Percentiles rank a stretch among this genome's conserved stretches.
These are phyloP conservation scores for Penicillium bovifimosum DNA, from an alignment of 495 filamentous ascomycete species.

Conservation along the genomic window DNA sequence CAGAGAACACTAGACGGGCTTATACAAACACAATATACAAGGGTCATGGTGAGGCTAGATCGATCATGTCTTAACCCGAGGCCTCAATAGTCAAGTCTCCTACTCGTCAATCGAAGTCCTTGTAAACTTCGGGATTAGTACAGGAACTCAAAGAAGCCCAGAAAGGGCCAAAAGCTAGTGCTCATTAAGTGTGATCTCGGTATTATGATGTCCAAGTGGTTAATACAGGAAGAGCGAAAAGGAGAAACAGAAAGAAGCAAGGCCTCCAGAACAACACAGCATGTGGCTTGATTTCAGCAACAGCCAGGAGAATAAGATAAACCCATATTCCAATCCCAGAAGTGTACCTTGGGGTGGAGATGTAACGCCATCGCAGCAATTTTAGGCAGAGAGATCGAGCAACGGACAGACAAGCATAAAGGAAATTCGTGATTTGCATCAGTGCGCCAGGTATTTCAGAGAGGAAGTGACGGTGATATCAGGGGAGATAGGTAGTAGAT, in stretches of 20 bases:
- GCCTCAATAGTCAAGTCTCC: too few species aligned
- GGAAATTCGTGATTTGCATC: conserved; percentile 37
- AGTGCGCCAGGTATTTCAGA: conserved; percentile 16
- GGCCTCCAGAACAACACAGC: neutral
- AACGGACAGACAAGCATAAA: conserved; percentile 13
- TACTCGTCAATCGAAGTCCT: too few species aligned
- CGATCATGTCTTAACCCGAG: too few species aligned
- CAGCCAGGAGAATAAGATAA: neutral
- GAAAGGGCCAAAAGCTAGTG: neutral
- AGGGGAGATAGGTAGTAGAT: neutral
- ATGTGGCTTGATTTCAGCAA: neutral
- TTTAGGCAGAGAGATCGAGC: conserved; percentile 9
- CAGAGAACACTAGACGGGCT: too few species aligned
- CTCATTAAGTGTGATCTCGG: neutral
- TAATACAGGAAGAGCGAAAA: conserved; percentile 2
- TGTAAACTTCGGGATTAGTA: too few species aligned
- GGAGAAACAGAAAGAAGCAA: neutral
- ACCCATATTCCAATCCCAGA: neutral
- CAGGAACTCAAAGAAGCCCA: neutral
- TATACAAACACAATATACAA: too few species aligned
- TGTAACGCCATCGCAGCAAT: conserved; percentile 17
- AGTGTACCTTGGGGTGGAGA: conserved; percentile 3
- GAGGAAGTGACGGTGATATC: conserved; percentile 3
- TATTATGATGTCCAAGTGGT: neutral
- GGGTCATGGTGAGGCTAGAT: too few species aligned